These are phyloP conservation scores for Dryas integrifolia DNA, from an alignment of 331 rosid genomes.

Conservation along the genomic window DNA sequence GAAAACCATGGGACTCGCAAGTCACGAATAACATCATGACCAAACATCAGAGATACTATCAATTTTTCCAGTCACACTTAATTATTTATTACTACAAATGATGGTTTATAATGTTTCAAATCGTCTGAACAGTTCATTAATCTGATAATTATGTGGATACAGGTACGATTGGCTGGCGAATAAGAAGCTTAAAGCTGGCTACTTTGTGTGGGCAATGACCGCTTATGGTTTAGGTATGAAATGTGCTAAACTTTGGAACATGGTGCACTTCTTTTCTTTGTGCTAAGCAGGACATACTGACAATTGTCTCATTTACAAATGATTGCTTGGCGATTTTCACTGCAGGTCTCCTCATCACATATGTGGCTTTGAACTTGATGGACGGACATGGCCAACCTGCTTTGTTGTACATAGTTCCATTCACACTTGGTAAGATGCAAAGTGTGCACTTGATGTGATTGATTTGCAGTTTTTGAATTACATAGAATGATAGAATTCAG, in stretches of 20 bases:
- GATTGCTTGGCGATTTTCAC: conserved; percentile 18
- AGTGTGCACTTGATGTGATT: no score
- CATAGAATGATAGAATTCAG: background rate
- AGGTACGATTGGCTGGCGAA: conserved; percentile 96
- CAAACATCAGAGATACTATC: background rate
- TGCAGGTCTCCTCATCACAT: conserved; percentile 88
- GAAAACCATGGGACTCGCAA: conserved; percentile 17
- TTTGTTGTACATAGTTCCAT: conserved; percentile 91
- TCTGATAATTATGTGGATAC: conserved; percentile 34
- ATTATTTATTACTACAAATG: conserved; percentile 1
- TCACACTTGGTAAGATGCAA: conserved; percentile 71
- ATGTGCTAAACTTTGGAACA: background rate
- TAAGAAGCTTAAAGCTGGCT: conserved; percentile 72
- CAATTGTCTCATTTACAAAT: background rate
- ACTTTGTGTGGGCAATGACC: conserved; percentile 94
- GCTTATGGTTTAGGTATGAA: conserved; percentile 95
- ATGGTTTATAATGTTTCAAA: conserved; percentile 13
- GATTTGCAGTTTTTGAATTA: no score
- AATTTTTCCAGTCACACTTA: background rate
- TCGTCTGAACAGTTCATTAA: conserved; percentile 11
- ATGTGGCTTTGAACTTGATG: conserved; percentile 95
- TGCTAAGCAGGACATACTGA: background rate
- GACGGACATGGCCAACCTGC: conserved; percentile 99
- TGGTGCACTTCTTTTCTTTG: background rate
- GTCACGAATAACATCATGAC: background rate